Base-by-base conservation (phyloP, 371 early-diverging fungal species). In the Mortierella polycephala region DNA sequence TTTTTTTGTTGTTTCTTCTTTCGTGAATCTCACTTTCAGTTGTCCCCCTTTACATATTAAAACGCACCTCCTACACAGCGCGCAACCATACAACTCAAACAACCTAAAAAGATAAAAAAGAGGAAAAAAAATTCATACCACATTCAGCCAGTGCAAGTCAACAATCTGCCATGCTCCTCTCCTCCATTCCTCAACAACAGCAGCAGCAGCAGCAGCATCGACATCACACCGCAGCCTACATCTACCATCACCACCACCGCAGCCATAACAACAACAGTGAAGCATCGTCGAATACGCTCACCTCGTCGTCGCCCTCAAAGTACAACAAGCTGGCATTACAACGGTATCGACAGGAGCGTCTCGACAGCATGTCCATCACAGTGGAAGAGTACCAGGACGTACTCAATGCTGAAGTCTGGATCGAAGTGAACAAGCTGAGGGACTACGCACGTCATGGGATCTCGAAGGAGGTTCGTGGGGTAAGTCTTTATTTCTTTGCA, bases 381-480 rank as follows among this genome's bases (percentile, higher is more conserved):
- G 81, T 90, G 13, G 89, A 88, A 61, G 95, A 96, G 69, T 94
- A 93, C 80, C 81, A 85, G 69, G 94, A 95, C 58, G 88, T 96
- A 44, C 84, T 97, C 49, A 91, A 92, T 80, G 91, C 96, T 16
- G 96, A 96, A 81, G 94, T 94, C 18, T 90, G 90, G 74, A 90
- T 97, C 58, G 97, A 96, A 69, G 82, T 96, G 44, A 93, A 93
- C 68, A 90, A 91, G 83, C 85, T 97, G 64, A 85, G 95, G 55
- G 88, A 91, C 60, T 84, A 89, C 50, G 93, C 96, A 6, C 87
- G 92, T 57, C 92, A 95, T 81, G 98, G 98, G n/a, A 84, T 96
- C 64, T 96, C 98, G 9, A 85, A 88, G 59, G 91, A 94, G 77
- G 84, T 96, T 63, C 88, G 93, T 82, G 92, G 91, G 71, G 93